phyloP scores from a whole-genome alignment of 192 early-diverging fungal species.

The Piromyces sp. region DNA sequence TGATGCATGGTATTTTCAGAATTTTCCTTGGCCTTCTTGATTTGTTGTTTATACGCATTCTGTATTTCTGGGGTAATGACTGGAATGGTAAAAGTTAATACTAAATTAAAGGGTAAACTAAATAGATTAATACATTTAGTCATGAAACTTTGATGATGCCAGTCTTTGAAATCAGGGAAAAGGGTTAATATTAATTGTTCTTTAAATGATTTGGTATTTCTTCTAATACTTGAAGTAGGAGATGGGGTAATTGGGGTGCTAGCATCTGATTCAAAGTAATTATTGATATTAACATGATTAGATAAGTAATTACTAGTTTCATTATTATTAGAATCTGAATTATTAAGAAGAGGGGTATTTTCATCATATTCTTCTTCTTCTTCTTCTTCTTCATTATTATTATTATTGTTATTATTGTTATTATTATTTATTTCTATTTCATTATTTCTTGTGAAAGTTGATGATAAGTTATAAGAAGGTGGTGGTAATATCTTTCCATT shows the following conservation, averaged over 20 bases:
- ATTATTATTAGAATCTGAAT: background rate
- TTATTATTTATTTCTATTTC: background rate
- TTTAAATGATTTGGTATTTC: background rate
- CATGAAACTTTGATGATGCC: background rate
- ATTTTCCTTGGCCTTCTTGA: background rate
- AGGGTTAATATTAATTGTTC: background rate
- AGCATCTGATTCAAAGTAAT: background rate
- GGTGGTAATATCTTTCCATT: background rate
- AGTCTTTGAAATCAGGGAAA: background rate
- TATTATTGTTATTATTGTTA: too few relatives aligned
- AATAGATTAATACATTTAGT: background rate
- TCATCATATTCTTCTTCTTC: background rate
- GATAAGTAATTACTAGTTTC: background rate
- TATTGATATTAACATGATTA: background rate
- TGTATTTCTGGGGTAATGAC: background rate
- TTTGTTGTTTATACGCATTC: background rate
- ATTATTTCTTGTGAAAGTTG: background rate
- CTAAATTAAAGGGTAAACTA: background rate
- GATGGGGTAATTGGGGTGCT: too few relatives aligned
- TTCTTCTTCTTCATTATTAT: background rate
- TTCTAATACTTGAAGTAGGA: background rate
- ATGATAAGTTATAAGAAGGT: background rate
- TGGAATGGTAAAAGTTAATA: background rate
- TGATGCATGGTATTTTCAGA: background rate
- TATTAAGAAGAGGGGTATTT: background rate